Evolutionary conservation across 2,329 filamentous ascomycete genomes (phyloP), one percentile per base, ranked within the genome.

Genomic region (Aspergillus caelatus): DNA sequence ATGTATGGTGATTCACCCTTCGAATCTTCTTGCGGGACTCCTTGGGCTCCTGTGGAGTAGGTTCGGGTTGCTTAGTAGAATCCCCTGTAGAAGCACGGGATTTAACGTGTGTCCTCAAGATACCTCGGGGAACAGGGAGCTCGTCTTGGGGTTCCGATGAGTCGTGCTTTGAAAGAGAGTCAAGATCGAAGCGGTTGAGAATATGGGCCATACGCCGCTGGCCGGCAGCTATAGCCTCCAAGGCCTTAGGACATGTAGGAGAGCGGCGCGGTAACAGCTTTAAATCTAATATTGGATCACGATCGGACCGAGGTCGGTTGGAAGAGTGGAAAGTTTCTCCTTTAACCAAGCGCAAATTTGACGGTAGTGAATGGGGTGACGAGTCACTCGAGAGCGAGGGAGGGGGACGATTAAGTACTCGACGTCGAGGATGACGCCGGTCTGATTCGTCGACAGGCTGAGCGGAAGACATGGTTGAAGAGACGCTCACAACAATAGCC

Each of bases 171-270:
- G 70, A 84, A 79, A 68, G 85, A 79, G 62, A 90, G 80, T 72
- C 85, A 83, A 78, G 85, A 75, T 91, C 89, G 70, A 93, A 86
- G 70, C 86, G 83, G 77, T 83, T 86, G 60, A 92, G 80, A 68
- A 88, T 86, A 73, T 90, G 77, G 68, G 87, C 88, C 76, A 89
- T 88, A 69, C 90, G 90, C 73, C 89, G 87, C 74, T 87, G 84
- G 71, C 89, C 86, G 67, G 89, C 87, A 72, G 88, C 88, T 75
- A 91, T 85, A 61, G 90, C 89, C 79, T 92, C 89, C 64, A 92
- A 80, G 67, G 77, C 71, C 57, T 70, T 71, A 45, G 78, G 74
- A 62, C 73, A 81, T 39, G 90, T 91, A 70, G 90, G 88, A 57
- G 90, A 89, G 64, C 91, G 89, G 69, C 85, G 81, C 72, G 82